Evolutionary conservation across 352 stramenopile genomes (phyloP).

Genomic region (Pythium biforme): DNA sequence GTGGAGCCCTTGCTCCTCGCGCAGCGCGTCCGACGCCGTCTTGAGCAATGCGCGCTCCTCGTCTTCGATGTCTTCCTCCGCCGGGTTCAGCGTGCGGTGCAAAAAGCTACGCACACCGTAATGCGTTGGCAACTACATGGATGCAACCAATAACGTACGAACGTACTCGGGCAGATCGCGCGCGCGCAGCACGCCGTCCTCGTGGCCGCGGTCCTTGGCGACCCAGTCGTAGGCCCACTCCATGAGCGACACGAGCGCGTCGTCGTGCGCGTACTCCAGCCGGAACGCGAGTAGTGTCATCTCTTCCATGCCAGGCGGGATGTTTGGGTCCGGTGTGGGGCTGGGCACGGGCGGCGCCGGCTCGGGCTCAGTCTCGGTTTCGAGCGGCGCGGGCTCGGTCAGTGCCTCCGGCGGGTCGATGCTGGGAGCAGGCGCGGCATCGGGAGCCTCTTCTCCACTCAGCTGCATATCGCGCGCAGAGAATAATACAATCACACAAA

Average conservation of each 20-base stretch:
- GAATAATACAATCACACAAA: too few relatives aligned
- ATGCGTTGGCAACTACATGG: too few relatives aligned
- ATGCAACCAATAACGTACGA: too few relatives aligned
- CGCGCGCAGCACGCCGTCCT: slow-evolving; percentile 50
- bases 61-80: slow-evolving; percentile 42
- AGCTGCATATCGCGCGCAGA: too few relatives aligned
- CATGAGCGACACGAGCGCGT: slow-evolving; percentile 48
- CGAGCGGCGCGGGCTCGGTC: not conserved
- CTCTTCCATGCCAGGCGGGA: slow-evolving; percentile 34
- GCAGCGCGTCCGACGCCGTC: slow-evolving; percentile 35
- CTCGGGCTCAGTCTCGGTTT: not conserved
- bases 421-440: too few relatives aligned
- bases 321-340: slow-evolving; percentile 8
- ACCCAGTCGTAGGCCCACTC: slow-evolving; percentile 66
- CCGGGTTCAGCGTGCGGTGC: slow-evolving; percentile 53
- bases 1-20: slow-evolving; percentile 43
- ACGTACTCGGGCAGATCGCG: slow-evolving; percentile 52
- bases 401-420: not conserved
- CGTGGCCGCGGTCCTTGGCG: slow-evolving; percentile 33
- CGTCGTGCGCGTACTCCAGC: slow-evolving; percentile 48
- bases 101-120: slow-evolving; percentile 36
- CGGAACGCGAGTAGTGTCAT: slow-evolving; percentile 61
- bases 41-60: slow-evolving; percentile 42
- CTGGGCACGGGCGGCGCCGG: not conserved
- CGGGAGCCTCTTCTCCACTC: too few relatives aligned